A percentile compares a stretch with the other conserved stretches of the same genome.
These are phyloP conservation scores for Auriscalpium microsporum DNA, from an alignment of 768 basidiomycete genomes.

Conservation along the genomic window DNA sequence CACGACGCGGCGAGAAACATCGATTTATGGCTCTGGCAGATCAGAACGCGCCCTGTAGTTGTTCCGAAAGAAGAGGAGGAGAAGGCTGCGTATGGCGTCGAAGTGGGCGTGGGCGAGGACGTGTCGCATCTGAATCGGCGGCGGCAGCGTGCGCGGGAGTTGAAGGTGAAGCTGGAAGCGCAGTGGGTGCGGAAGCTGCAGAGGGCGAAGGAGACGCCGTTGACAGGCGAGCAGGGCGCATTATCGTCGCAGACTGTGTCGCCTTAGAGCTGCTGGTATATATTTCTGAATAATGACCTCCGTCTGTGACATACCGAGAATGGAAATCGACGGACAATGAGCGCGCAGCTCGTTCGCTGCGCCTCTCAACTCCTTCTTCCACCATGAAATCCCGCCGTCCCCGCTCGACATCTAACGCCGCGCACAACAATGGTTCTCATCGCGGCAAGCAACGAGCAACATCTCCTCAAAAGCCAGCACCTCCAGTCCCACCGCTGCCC, in stretches of 20 bases:
- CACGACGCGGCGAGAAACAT: conserved; percentile 17
- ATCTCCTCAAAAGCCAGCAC: neutral
- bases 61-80: neutral
- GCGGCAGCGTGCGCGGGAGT: conserved; percentile 37
- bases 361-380: neutral
- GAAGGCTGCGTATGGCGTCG: conserved; percentile 22
- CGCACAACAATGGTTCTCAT: conserved; percentile 7
- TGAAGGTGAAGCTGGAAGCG: conserved; percentile 37
- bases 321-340: conserved; percentile 2
- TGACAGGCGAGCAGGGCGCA: neutral
- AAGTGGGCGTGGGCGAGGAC: conserved; percentile 43
- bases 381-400: conserved; percentile 11
- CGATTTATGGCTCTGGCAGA: conserved; percentile 36
- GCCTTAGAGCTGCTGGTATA: neutral
- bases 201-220: conserved; percentile 11
- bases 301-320: neutral
- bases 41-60: neutral
- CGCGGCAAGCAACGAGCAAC: neutral
- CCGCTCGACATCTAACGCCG: conserved; percentile 8
- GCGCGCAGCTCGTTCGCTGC: neutral
- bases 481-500: neutral
- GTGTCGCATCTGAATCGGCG: conserved; percentile 50
- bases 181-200: conserved; percentile 30
- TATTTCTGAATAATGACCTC: conserved; percentile 1
- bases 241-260: too few relatives aligned